Evolutionary conservation across 2,329 filamentous ascomycete genomes (phyloP).

Genomic region (Paecilomyces dactylethromorphus): DNA sequence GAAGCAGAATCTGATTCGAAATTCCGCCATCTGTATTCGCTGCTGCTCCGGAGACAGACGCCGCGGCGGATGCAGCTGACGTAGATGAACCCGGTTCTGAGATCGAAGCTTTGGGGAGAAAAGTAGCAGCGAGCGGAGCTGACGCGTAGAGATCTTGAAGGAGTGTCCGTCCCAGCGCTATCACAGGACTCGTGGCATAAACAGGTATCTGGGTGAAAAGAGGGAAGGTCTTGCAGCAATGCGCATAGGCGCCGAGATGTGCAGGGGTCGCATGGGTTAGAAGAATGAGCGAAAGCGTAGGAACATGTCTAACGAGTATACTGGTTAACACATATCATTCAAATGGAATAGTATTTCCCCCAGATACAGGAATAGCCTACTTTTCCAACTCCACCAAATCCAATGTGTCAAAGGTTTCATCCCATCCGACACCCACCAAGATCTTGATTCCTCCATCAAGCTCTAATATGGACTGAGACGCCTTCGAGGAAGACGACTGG

Average conservation of each 20-base stretch:
- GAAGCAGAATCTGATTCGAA: conserved; percentile 46
- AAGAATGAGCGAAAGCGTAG: conserved; percentile 86
- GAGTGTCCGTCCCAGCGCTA: conserved; percentile 83
- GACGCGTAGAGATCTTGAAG: conserved; percentile 90
- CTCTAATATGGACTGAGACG: conserved; percentile 92
- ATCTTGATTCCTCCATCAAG: conserved; percentile 96
- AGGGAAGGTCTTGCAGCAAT: conserved; percentile 95
- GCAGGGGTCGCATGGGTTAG: conserved; percentile 88
- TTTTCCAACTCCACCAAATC: conserved; percentile 86
- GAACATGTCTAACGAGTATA: conserved; percentile 60
- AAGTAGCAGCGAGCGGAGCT: conserved; percentile 77
- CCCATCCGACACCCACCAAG: conserved; percentile 92
- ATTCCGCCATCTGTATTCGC: conserved; percentile 24
- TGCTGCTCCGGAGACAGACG: conserved; percentile 18
- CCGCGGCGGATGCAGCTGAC: conserved; percentile 26
- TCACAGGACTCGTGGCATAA: conserved; percentile 89
- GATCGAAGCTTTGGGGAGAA: conserved; percentile 68
- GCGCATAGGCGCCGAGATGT: conserved; percentile 87
- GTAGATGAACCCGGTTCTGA: conserved; percentile 48
- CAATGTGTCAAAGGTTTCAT: conserved; percentile 76
- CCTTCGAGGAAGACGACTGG: conserved; percentile 69
- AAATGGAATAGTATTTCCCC: neutral
- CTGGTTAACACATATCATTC: conserved; percentile 8
- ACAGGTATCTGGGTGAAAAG: conserved; percentile 87
- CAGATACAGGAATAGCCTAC: conserved; percentile 43